Evolutionary conservation across 202 grass and related monocot genomes (phyloP), one percentile per base, ranked within the genome.

Genomic region (Elaeis oleifera): DNA sequence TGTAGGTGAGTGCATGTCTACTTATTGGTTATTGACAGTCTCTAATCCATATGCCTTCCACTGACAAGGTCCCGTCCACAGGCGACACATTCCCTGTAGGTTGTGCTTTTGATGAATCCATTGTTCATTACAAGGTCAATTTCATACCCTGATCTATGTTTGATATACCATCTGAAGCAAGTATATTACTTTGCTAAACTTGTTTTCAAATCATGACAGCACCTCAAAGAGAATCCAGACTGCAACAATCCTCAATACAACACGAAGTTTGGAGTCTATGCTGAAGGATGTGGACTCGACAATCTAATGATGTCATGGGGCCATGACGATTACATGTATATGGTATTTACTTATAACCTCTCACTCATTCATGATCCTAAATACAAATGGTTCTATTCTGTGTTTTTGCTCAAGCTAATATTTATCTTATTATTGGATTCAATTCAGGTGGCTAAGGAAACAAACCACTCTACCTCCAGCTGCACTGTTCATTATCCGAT

Each of bases 21-120:
- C 36, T 11, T 5, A 11, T 2, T 39, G 1, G 9, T 39, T 39
- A 11, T 16, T 1, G 14, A 7, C 32, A 24, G 8, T 32, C 39
- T 11, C 59, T 20, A 23, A 50, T 59, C 8, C 39, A 13, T 58
- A 20, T 4, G n/a, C 2, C 63, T 60, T 15, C 16, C 32, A 53
- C 20, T 17, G 36, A 44, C 8, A 44, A 44, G 9, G 9, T 13
- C 7, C 54, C 6, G 5, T 56, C 4, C 48, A 6, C 72, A 97
- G 88, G 82, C 36, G 88, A 97, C 71, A 91, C 88, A 60, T 97
- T 97, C 59, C 88, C 87, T 17, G 84, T 97, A 17, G 88, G 92
- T 9, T 92, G 92, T 20, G 71, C 82, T 15, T 91, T 63, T 67
- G 77, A 89, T 73, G 79, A 97, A 28, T 77, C 77, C 77, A 97